Percentiles rank a stretch among this genome's conserved stretches.
Evolutionary conservation across 2,329 filamentous ascomycete genomes (phyloP).

Genomic region (Aspergillus persii): DNA sequence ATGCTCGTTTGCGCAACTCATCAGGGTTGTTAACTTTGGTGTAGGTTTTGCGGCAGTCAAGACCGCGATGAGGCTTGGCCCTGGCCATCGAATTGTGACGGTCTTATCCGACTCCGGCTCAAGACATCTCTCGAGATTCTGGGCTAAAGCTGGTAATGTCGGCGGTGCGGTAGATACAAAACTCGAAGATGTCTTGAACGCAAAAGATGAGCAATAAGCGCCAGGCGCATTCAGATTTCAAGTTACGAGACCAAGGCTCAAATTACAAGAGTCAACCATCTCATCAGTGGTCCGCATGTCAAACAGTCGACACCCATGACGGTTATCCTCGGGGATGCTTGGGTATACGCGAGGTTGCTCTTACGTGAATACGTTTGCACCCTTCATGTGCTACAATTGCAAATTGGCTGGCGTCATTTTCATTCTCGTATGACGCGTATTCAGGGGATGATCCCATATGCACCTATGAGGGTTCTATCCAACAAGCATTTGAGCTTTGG

Average conservation of each 20-base stretch:
- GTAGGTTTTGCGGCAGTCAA: conserved; percentile 49
- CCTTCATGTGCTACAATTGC: background rate
- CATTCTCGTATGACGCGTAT: background rate
- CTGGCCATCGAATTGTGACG: conserved; percentile 49
- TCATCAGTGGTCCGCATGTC: background rate
- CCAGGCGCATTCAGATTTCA: background rate
- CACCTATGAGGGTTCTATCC: background rate
- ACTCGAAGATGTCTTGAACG: conserved; percentile 46
- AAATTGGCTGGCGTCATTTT: background rate
- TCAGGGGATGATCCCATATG: background rate
- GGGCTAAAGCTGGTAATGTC: conserved; percentile 48
- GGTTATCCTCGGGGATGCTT: background rate
- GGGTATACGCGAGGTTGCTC: background rate
- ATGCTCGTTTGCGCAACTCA: background rate
- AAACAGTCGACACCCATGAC: background rate
- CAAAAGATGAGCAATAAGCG: conserved; percentile 30
- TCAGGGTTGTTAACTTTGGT: conserved; percentile 10
- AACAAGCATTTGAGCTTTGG: background rate
- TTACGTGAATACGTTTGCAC: background rate
- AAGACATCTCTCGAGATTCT: conserved; percentile 53
- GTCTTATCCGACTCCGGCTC: conserved; percentile 52
- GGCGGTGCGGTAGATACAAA: conserved; percentile 46
- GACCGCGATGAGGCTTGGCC: conserved; percentile 46
- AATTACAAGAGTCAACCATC: background rate
- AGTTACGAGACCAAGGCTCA: background rate